A percentile compares a stretch with the other conserved stretches of the same genome.
Conservation (phyloP, 495 filamentous ascomycete species). For the Saxispiralis lemnorum region DNA sequence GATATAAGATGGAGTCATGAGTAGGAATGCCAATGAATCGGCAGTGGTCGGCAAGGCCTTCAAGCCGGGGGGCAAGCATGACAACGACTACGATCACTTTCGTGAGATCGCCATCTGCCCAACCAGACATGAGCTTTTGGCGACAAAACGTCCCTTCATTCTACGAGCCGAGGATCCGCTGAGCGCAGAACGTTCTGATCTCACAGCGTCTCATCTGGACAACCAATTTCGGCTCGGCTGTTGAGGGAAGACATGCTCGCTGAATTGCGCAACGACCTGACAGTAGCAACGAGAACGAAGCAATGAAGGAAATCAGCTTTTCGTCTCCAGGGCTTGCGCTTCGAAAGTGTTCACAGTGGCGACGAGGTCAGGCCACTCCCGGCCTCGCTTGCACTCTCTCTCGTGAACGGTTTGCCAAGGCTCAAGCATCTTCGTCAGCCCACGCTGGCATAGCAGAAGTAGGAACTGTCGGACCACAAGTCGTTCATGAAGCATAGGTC, state of each 20-base stretch:
- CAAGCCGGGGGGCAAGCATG: slow-evolving; percentile 53
- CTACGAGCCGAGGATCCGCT: slow-evolving; percentile 29
- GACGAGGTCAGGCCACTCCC: background rate
- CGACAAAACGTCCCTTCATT: slow-evolving; percentile 40
- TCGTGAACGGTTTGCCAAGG: slow-evolving; percentile 24
- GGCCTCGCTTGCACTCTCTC: slow-evolving; percentile 8
- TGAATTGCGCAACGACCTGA: slow-evolving; percentile 41
- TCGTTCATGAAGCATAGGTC: slow-evolving; percentile 40
- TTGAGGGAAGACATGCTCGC: slow-evolving; percentile 57
- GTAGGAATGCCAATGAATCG: too few species aligned
- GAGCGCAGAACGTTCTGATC: slow-evolving; percentile 19
- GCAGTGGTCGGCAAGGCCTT: background rate
- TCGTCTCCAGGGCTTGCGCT: background rate
- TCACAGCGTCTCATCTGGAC: slow-evolving; percentile 40
- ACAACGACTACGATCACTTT: slow-evolving; percentile 54
- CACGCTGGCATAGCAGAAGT: slow-evolving; percentile 23
- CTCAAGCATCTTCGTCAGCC: slow-evolving; percentile 27
- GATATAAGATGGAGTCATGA: slow-evolving; percentile 27
- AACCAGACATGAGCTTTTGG: slow-evolving; percentile 50
- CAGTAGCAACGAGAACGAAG: slow-evolving; percentile 2
- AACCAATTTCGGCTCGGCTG: slow-evolving; percentile 67
- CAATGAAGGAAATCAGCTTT: background rate
- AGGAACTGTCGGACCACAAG: slow-evolving; percentile 30
- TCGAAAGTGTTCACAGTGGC: slow-evolving; percentile 14
- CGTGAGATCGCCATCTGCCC: slow-evolving; percentile 47